Evolutionary conservation across 352 stramenopile species (phyloP), one percentile per base, ranked within the genome.

Genomic region (Phytophthora sansomeana): DNA sequence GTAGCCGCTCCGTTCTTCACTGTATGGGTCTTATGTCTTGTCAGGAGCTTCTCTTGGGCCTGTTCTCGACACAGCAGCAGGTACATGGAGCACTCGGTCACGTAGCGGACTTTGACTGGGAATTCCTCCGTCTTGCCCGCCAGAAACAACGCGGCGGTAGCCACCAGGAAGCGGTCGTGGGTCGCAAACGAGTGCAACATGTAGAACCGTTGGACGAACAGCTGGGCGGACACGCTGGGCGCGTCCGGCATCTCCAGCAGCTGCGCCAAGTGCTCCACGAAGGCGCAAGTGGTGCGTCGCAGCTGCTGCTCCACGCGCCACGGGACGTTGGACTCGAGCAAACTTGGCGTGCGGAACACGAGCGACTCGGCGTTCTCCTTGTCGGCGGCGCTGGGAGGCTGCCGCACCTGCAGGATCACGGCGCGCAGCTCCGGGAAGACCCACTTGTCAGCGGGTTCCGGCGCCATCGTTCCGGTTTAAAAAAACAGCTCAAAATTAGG

Each of bases 81-180:
- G 44, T 78, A 92, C 63, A 95, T 78, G 43, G 77, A 79, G 60
- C 75, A 89, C 68, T 95, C 87, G 44, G 87, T 92, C 50, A 95
- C 66, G 47, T 89, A 78, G 6, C 83, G 86, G 43, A 93, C 74
- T 60, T 95, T 92, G 50, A 95, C 81, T 1, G 81, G 73, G 63
- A 91, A 92, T 35, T 95, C 87, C 64, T 92, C 86, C 17, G 71
- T 77, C 72, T 95, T 95, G 43, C 75, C 78, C 0, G 83, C 83
- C 16, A 95, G 74, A 42, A 93, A 95, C n/a, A 95, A 67, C 50
- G 82, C 83, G 0, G 84, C 83, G 1, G 87, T 91, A 9, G 80
- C 87, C 14, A 95, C 79, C 28, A 93, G 61, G 74, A 92, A 95
- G 28, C 87, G 87, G 57, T 95, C 87, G 65, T 95, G 87, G 14